These are phyloP conservation scores for Apiosordaria backusii DNA, from an alignment of 495 filamentous ascomycete species.

Conservation along the genomic window DNA sequence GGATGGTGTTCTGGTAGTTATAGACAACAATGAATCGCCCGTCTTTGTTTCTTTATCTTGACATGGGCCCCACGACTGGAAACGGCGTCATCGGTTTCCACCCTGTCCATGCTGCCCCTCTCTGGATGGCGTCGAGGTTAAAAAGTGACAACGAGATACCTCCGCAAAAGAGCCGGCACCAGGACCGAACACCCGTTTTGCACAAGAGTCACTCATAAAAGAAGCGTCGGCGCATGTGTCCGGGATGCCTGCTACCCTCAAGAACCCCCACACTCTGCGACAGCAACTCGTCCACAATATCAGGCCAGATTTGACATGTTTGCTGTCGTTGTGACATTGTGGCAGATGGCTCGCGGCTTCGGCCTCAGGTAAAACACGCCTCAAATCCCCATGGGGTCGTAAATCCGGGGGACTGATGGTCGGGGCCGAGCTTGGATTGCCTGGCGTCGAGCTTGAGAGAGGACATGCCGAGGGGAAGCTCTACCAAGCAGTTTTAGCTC, in stretches of 20 bases:
- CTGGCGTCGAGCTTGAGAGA: neutral
- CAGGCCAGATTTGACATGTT: neutral
- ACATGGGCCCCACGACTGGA: neutral
- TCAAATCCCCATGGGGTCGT: neutral
- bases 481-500: neutral
- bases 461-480: neutral
- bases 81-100: constrained; percentile 18
- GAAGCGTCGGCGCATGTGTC: constrained; percentile 9
- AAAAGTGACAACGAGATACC: constrained; percentile 18
- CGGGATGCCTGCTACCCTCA: constrained; percentile 1
- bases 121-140: constrained; percentile 11
- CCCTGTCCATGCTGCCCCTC: constrained; percentile 2
- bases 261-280: constrained; percentile 1
- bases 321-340: neutral
- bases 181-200: constrained; percentile 24
- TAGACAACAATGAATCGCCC: neutral
- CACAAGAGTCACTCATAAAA: constrained; percentile 13
- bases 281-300: neutral
- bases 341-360: neutral
- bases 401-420: neutral
- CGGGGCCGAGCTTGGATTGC: neutral
- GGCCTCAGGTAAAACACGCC: neutral
- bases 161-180: constrained; percentile 9
- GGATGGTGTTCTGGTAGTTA: neutral
- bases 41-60: constrained; percentile 4